Conservation (phyloP, 1,139 yeast genomes). For the Pneumocystis jirovecii region DNA sequence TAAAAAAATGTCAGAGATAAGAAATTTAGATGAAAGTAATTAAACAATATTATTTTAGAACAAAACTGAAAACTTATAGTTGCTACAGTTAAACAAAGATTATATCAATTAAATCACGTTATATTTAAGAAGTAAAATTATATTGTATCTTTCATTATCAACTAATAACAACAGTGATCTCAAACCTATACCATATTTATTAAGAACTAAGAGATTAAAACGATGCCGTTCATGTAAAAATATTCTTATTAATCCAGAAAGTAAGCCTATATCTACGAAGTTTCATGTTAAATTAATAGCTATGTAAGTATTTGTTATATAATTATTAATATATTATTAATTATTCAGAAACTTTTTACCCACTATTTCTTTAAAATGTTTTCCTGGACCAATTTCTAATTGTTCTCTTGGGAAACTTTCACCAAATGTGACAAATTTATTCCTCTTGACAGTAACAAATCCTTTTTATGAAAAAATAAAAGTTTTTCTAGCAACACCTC, state of each 20-base stretch:
- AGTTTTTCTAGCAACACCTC: slow-evolving; percentile 2
- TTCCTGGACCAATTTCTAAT: neutral
- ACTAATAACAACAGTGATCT: slow-evolving; percentile 1
- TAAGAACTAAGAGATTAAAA: slow-evolving; percentile 16
- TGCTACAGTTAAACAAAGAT: neutral
- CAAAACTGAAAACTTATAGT: neutral
- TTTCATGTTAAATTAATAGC: neutral
- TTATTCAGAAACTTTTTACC: slow-evolving; percentile 1
- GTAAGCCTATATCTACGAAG: neutral
- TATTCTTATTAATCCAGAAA: slow-evolving; percentile 17
- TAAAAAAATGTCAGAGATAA: neutral
- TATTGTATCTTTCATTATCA: neutral
- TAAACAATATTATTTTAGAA: neutral
- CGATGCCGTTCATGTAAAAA: slow-evolving; percentile 17
- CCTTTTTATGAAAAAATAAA: slow-evolving; percentile 1
- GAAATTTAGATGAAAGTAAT: neutral
- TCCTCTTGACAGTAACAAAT: slow-evolving; percentile 1
- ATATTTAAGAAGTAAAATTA: neutral
- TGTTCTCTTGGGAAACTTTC: neutral
- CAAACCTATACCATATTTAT: slow-evolving; percentile 13
- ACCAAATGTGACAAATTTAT: neutral
- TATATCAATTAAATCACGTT: neutral
- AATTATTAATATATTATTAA: neutral
- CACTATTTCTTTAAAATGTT: neutral
- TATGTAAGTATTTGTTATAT: neutral